These are phyloP conservation scores for Oxytropis ochrocephala DNA, from an alignment of 306 rosid genomes.

Conservation along the genomic window DNA sequence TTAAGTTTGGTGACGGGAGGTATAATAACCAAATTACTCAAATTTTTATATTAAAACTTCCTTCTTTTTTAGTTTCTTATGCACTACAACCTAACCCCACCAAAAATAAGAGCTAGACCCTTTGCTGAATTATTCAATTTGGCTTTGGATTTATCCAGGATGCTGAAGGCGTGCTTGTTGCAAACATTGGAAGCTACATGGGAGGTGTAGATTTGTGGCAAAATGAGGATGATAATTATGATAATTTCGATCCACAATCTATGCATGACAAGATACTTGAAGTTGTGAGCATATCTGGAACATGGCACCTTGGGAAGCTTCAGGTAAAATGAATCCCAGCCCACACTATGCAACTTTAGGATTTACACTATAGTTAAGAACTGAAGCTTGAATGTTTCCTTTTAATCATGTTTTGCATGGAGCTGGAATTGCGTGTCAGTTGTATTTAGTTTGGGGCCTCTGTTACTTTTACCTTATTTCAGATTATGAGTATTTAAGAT, in stretches of 20 bases:
- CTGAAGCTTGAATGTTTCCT: neutral
- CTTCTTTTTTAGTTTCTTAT: neutral
- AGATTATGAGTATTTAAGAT: neutral
- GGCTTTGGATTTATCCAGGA: conserved; percentile 51
- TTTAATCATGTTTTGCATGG: neutral
- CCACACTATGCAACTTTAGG: neutral
- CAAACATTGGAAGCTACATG: conserved; percentile 99
- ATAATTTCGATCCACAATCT: conserved; percentile 91
- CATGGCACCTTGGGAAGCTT: conserved; percentile 98
- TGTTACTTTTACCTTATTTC: neutral
- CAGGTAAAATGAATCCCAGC: conserved; percentile 51
- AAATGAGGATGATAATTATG: conserved; percentile 89
- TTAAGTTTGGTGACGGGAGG: neutral
- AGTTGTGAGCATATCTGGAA: conserved; percentile 98
- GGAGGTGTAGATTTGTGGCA: conserved; percentile 99
- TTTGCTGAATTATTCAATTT: conserved; percentile 6
- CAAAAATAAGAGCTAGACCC: neutral
- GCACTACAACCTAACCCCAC: neutral
- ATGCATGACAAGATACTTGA: conserved; percentile 98
- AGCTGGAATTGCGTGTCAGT: neutral
- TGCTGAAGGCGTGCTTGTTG: conserved; percentile 98
- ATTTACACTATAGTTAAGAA: neutral
- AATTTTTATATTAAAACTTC: neutral
- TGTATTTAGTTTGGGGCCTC: neutral
- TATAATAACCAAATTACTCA: neutral